phyloP scores from a whole-genome alignment of 192 early-diverging fungal species.

The Chytriomyces hyalinus region DNA sequence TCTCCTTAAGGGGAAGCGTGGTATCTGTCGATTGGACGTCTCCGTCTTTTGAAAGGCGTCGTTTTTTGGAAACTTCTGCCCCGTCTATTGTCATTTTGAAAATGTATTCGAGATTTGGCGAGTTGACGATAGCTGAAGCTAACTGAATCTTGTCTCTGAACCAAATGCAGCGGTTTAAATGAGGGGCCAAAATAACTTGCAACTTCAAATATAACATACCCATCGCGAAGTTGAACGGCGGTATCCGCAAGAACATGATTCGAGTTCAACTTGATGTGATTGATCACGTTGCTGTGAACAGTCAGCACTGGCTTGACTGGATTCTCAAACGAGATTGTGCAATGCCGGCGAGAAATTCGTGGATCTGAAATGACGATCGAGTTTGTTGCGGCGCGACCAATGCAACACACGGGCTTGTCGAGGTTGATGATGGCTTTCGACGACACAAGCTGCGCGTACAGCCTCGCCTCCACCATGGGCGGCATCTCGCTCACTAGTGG shows the following conservation, averaged over 20 bases:
- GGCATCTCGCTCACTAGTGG: not conserved
- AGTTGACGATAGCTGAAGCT: not conserved
- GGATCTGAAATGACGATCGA: slow-evolving; percentile 27
- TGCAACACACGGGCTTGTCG: not conserved
- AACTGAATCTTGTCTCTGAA: slow-evolving; percentile 25
- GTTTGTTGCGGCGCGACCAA: not conserved
- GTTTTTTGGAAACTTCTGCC: not conserved
- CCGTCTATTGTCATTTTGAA: slow-evolving; percentile 4
- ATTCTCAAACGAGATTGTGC: slow-evolving; percentile 32
- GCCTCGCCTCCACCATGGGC: not conserved
- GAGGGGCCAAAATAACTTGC: not conserved
- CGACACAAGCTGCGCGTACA: slow-evolving; percentile 1
- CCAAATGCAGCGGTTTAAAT: not conserved
- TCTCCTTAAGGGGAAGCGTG: not conserved
- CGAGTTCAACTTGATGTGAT: slow-evolving; percentile 15
- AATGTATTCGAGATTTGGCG: not conserved
- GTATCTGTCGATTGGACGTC: not conserved
- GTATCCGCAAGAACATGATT: not conserved
- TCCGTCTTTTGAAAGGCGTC: not conserved
- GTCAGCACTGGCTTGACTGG: not conserved
- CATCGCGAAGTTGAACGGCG: not conserved
- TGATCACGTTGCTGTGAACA: not conserved
- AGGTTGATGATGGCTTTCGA: not conserved
- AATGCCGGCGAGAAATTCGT: slow-evolving; percentile 35
- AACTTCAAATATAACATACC: slow-evolving; percentile 14